Base-by-base conservation (phyloP, 495 filamentous ascomycete genomes). In the Annulohypoxylon maeteangense region DNA sequence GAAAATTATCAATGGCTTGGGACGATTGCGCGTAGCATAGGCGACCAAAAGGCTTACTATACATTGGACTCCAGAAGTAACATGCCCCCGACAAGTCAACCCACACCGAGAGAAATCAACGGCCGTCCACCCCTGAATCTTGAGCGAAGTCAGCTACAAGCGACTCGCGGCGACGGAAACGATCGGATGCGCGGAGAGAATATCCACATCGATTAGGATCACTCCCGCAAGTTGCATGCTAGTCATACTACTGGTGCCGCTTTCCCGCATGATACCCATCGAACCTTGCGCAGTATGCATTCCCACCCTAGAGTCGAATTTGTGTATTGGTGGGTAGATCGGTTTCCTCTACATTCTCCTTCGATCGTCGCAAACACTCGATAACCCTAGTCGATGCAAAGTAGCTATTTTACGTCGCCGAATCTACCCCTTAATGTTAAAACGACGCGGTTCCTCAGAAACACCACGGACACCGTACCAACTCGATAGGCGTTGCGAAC, bases 201-300 rank as follows among this genome's bases (percentile, higher is more conserved):
- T 16, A 61, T 42, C 48, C 51, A 38, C 57, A 50, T 69, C 25
- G 65, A 73, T 69, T 51, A 45, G 65, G 57, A 73, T 66, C 70
- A 16, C 70, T 69, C 65, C 70, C 70, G 61, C 62, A 62, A 40
- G 61, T 69, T 54, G 56, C 61, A 66, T 11, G 65, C 56, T 55
- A 69, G 44, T 38, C 48, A 57, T 66, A 22, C 38, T 34, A 54
- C 53, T 58, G 42, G 57, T 69, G 61, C 61, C 62, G 65, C 61
- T 62, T 62, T 73, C 65, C 70, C 70, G 65, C 65, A 73, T 42
- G 50, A 53, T 64, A 56, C 48, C 48, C 23, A 20, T 73, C 12
- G 61, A 65, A 61, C 50, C 62, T 51, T 65, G 56, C 45, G 56
- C 50, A 34, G 42, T 69, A 69, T 66, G 65, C 65, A 66, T 66